phyloP scores from a whole-genome alignment of 495 filamentous ascomycete species.

The Letharia columbiana region DNA sequence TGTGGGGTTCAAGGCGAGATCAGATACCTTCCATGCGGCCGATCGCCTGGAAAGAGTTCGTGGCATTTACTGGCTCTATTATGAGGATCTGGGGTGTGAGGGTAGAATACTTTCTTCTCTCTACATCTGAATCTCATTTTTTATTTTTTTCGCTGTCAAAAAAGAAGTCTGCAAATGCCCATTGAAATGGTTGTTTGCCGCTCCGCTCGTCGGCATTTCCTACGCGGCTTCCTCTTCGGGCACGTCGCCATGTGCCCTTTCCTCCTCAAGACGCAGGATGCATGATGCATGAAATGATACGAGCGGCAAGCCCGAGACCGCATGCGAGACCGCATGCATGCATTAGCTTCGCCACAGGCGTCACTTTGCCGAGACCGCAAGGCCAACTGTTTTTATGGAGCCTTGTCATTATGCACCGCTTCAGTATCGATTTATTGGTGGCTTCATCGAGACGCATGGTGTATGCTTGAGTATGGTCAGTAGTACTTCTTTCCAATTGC shows the following conservation, averaged over 20 bases:
- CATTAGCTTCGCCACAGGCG: background rate
- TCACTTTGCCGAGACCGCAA: background rate
- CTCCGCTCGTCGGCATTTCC: background rate
- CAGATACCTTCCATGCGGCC: slow-evolving; percentile 12
- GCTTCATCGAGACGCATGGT: background rate
- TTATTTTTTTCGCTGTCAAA: background rate
- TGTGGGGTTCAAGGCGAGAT: slow-evolving; percentile 2
- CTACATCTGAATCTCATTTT: background rate
- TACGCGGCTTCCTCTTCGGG: background rate
- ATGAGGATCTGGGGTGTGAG: slow-evolving; percentile 1
- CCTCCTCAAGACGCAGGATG: background rate
- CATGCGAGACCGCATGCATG: slow-evolving; percentile 2
- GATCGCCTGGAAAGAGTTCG: slow-evolving; percentile 12
- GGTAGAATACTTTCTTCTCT: background rate
- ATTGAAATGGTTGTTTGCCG: background rate
- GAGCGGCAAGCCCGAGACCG: slow-evolving; percentile 1
- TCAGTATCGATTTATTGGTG: background rate
- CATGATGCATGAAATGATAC: slow-evolving; percentile 2
- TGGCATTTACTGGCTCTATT: slow-evolving; percentile 1
- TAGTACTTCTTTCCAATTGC: background rate
- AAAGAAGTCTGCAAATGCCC: background rate
- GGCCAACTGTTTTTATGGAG: background rate
- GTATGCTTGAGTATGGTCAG: background rate
- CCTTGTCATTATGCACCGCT: background rate
- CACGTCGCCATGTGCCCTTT: background rate